These are phyloP conservation scores for Dryas drummondii DNA, from an alignment of 306 rosid species.

Conservation along the genomic window DNA sequence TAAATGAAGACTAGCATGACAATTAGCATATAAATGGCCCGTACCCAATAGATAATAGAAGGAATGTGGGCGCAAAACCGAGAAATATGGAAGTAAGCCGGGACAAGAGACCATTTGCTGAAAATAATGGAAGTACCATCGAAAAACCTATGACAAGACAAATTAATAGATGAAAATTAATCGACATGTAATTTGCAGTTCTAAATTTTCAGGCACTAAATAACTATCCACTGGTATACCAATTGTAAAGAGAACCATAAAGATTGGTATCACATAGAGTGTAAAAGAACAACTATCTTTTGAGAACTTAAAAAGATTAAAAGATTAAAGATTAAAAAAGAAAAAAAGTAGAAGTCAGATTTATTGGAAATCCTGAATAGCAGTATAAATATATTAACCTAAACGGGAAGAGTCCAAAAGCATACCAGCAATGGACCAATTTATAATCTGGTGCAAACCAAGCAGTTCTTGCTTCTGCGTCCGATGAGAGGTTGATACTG, in stretches of 20 bases:
- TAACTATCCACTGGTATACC: background rate
- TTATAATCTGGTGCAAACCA: conserved; percentile 63
- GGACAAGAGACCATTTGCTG: conserved; percentile 70
- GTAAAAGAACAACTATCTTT: background rate
- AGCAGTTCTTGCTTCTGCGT: conserved; percentile 68
- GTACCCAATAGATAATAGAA: conserved; percentile 93
- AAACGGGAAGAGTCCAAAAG: conserved; percentile 25
- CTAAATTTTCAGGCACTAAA: conserved; percentile 2
- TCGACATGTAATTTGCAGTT: conserved; percentile 21
- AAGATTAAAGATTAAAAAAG: background rate
- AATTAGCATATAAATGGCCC: conserved; percentile 18
- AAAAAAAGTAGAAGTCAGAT: background rate
- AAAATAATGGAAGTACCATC: conserved; percentile 74
- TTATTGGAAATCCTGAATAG: background rate
- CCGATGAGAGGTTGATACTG: conserved; percentile 76
- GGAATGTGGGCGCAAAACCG: conserved; percentile 89
- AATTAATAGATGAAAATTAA: conserved; percentile 27
- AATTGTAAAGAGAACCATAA: background rate
- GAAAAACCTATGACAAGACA: conserved; percentile 58
- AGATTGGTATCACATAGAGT: background rate
- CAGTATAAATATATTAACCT: conserved; percentile 3
- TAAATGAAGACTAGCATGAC: conserved; percentile 9
- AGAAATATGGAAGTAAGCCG: conserved; percentile 82
- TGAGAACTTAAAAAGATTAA: background rate
- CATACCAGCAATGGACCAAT: conserved; percentile 81